Evolutionary conservation across 805 yeast species (phyloP), one percentile per base, ranked within the genome.

Genomic region (Sugiyamaella americana): DNA sequence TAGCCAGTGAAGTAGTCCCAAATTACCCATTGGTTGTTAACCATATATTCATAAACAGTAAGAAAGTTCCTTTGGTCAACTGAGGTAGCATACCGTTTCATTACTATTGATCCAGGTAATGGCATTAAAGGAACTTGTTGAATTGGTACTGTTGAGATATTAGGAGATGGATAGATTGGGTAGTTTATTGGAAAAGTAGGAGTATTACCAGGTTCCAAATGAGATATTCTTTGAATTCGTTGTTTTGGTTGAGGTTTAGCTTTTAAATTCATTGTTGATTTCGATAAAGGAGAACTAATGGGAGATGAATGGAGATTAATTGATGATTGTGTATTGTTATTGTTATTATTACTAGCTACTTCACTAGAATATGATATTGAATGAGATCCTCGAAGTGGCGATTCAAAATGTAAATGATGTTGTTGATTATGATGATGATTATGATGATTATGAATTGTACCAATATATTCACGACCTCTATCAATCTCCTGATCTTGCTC

Each of bases 1-100:
- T 80, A 82, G 0, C 96, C 95, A 2, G 93, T 80, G 53, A 74
- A 76, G 59, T 82, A 80, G 62, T 84, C 93, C 96, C 96, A 87
- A 52, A 87, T 80, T 46, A 87, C 76, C 78, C 87, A 78, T 56
- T 84, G 83, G 49, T 73, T 78, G 54, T 81, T 80, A 48, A 85
- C 62, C 58, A 69, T 71, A 65, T 80, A 86, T 63, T 86, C 93
- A 58, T 71, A 84, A 4, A 84, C 93, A 1, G 86, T 78, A 34
- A 82, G 64, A 59, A 69, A 81, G 60, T 76, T 76, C 49, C 93
- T 72, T n/a, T 79, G 80, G 58, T 82, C 87, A 30, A 83, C 81
- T 4, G 82, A 72, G 2, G 93, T 84, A 8, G 86, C 80, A 59
- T 85, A 85, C 24, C 54, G 47, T 48, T 58, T 58, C 38, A 41